Evolutionary conservation across 306 rosid species (phyloP), one percentile per base, ranked within the genome.

Genomic region (Oemleria cerasiformis): DNA sequence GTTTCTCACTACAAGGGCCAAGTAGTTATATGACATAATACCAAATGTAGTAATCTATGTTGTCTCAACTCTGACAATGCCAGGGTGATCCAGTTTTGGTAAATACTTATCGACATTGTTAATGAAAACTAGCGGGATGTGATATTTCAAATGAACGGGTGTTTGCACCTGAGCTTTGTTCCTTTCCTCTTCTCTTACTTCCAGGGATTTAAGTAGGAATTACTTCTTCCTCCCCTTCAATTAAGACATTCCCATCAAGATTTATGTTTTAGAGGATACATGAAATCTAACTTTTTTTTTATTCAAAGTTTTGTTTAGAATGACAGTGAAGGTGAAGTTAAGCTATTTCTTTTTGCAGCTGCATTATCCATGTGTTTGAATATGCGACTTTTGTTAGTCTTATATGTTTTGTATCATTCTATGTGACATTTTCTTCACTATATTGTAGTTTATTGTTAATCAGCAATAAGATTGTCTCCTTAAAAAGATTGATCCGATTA

Each of bases 11-110:
- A 20, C 20, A 69, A 69, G 59, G 60, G 23, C 3, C 50, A 53
- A 51, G 11, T 16, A n/a, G 19, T 67, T 61, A 62, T 61, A 13
- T 68, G 53, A n/a, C 30, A 17, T 75, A 49, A 49, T 66, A 38
- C 63, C 25, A 51, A 36, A 39, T 47, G 50, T 20, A n/a, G 63
- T 64, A 39, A 73, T 67, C 14, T 41, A 41, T 57, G 73, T 42
- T 73, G 78, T 78, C 65, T 66, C 62, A 56, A 70, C 78, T 59
- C 74, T 39, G 66, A 77, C 80, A 72, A 77, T 72, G 70, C 73
- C 58, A 60, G 78, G 45, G 67, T 41, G 78, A 53, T 8, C 77
- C n/a, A 41, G 73, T 71, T 71, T 71, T 47, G 80, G 39, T 70
- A 63, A 39, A 16, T 65, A 48, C 58, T 66, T 58, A 40, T 40